Base-by-base conservation (phyloP, 306 rosid genomes). In the Quercus engelmannii region DNA sequence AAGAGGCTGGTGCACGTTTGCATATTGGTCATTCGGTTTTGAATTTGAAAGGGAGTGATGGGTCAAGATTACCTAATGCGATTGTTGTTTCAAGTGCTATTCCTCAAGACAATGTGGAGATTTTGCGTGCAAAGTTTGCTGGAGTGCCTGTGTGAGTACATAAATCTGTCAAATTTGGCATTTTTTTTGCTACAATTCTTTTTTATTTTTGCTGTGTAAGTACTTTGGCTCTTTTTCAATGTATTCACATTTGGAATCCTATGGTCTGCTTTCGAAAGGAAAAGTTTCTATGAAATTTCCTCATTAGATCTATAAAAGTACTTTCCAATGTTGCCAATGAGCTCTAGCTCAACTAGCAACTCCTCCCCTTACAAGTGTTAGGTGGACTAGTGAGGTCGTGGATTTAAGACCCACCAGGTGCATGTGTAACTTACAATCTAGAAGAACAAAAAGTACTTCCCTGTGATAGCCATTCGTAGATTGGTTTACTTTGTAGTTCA, bases 81-180 rank as follows among this genome's bases (percentile, higher is more conserved):
- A 25, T 75, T 14, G 69, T 83, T 35, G 49, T 83, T 59, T 83
- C 83, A 6, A 79, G 86, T 70, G 77, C 83, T 51, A 75, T 83
- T 74, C 80, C 86, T 14, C 80, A 75, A 21, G 55, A 75, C 69
- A 79, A 70, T 59, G 83, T 54, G 59, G 83, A 83, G 64, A 69
- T 79, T 75, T 71, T 69, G 71, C 59, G 62, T 54, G 80, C 83
- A 18, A 79, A 63, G 25, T 70, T 81, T 43, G 63, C 55, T 41
- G 83, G 86, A 61, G 71, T 83, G 14, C 78, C 86, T 9, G 75
- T 79, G 83, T 83, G 56, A 83, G 81, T 69, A 69, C 19, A 43
- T 54, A 3, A 59, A 20, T n/a, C 6, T 15, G 20, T 82, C 28
- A 52, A 58, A 14, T 14, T 59, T 74, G 64, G 7, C 5, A 30